Base-by-base conservation (phyloP, 108 stramenopile species). In the Skeletonema tropicum region DNA sequence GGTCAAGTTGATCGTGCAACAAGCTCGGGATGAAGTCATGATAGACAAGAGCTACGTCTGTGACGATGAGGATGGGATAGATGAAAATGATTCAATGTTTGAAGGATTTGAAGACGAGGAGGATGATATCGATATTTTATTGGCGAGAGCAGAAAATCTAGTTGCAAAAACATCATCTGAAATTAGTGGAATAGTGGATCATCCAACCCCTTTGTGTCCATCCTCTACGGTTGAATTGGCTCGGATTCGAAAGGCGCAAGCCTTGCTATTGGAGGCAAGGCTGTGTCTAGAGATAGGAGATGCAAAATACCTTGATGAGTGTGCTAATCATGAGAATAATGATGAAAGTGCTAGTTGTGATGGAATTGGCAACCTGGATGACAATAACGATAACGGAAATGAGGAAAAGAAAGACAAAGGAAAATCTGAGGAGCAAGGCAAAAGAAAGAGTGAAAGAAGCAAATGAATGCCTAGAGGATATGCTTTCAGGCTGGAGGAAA, bases 41-140 rank as follows among this genome's bases (percentile, higher is more conserved):
- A 38, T 77, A 48, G 76, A 77, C 66, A 68, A 52, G n/a, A 26
- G 42, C 33, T 35, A 35, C 33, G 7, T 7, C 2, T 35, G 33
- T 35, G 21, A 58, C 58, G 36, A 57, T 57, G 63, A 52, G 55
- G 26, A 12, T 42, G 45, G 8, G 12, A 77, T 77, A 58, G 64
- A 77, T 64, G 76, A 77, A 64, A 66, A 71, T 65, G 70, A 77
- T 60, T 77, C 76, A 39, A 77, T 77, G 70, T 77, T 77, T 66
- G 76, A 77, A 45, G 76, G 64, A 14, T 77, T 64, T 59, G 63
- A 70, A 66, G 76, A 77, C 10, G 64, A 77, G 14, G 70, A 76
- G 17, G 60, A 69, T 70, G 68, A 77, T 60, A 46, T 77, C 3
- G 76, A 77, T 45, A 31, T 42, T 41, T 23, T 77, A 11, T 66